Percentiles rank a stretch among this genome's conserved stretches.
These are phyloP conservation scores for Pinus taeda DNA, from an alignment of 75 land plant genomes.

Conservation along the genomic window DNA sequence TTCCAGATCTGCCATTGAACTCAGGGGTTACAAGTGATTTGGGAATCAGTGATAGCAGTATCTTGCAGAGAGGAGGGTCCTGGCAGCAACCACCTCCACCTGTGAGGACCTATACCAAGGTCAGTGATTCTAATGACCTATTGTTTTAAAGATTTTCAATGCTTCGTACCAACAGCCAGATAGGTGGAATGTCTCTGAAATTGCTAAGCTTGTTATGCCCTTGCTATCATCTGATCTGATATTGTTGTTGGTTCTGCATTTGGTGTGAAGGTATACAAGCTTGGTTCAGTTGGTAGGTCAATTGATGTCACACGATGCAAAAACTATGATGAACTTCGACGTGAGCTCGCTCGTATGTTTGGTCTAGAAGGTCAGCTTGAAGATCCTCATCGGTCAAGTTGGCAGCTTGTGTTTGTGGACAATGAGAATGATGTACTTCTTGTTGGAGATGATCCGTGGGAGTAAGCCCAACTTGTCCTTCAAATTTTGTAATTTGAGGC, in stretches of 20 bases:
- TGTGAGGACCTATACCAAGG: constrained; percentile 91
- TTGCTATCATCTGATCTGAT: background rate
- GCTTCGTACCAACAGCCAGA: background rate
- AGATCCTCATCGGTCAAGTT: constrained; percentile 83
- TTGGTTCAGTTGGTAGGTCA: constrained; percentile 90
- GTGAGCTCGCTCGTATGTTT: constrained; percentile 82
- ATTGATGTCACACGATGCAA: constrained; percentile 80
- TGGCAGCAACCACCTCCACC: constrained; percentile 55
- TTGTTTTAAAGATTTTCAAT: background rate
- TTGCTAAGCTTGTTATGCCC: background rate
- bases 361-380: constrained; percentile 87
- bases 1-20: constrained; percentile 55
- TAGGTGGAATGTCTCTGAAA: background rate
- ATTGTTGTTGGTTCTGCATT: background rate
- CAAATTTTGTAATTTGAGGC: background rate
- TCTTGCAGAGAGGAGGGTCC: constrained; percentile 47
- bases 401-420: constrained; percentile 97
- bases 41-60: constrained; percentile 55
- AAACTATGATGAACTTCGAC: constrained; percentile 80
- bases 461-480: constrained; percentile 65
- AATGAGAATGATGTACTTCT: constrained; percentile 94
- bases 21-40: constrained; percentile 59
- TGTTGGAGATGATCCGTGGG: constrained; percentile 99
- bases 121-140: constrained; percentile 13
- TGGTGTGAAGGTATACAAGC: constrained; percentile 71